Percentiles rank a stretch among this genome's conserved stretches.
phyloP scores from a whole-genome alignment of 805 yeast species.

The Yamadazyma insecticola region DNA sequence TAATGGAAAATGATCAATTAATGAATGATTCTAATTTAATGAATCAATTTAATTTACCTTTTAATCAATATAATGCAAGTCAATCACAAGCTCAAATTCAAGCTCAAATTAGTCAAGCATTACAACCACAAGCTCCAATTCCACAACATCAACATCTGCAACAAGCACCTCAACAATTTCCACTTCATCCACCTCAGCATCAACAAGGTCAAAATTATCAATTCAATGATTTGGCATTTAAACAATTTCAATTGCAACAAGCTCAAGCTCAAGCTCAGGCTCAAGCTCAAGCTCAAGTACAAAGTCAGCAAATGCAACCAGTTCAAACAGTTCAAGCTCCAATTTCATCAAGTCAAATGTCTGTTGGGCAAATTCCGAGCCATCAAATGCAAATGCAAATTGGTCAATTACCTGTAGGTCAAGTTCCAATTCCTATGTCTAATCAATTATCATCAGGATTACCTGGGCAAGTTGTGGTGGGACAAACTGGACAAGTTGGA shows the following conservation, averaged over 20 bases:
- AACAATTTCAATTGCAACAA: slow-evolving; percentile 3
- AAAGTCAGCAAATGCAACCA: slow-evolving; percentile 2
- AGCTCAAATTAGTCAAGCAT: slow-evolving; percentile 12
- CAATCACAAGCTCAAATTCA: slow-evolving; percentile 11
- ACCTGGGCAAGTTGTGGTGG: too few species aligned
- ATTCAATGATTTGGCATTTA: slow-evolving; percentile 13
- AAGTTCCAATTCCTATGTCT: too few species aligned
- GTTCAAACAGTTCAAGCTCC: too few species aligned
- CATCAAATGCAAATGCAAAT: too few species aligned
- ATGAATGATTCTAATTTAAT: too few species aligned
- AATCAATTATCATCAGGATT: too few species aligned
- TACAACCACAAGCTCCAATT: slow-evolving; percentile 11
- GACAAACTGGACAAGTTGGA: slow-evolving; percentile 3
- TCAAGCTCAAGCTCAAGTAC: slow-evolving; percentile 7
- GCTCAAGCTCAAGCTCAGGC: slow-evolving; percentile 9
- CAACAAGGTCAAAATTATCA: slow-evolving; percentile 14
- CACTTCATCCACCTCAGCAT: neutral
- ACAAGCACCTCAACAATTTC: neutral
- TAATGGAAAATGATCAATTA: too few species aligned
- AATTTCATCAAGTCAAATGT: neutral
- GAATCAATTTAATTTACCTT: too few species aligned
- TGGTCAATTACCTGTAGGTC: too few species aligned
- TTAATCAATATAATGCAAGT: too few species aligned
- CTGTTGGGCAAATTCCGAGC: neutral
- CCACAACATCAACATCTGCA: slow-evolving; percentile 1